phyloP scores from a whole-genome alignment of 805 yeast species.

The Zygoascus tannicola region DNA sequence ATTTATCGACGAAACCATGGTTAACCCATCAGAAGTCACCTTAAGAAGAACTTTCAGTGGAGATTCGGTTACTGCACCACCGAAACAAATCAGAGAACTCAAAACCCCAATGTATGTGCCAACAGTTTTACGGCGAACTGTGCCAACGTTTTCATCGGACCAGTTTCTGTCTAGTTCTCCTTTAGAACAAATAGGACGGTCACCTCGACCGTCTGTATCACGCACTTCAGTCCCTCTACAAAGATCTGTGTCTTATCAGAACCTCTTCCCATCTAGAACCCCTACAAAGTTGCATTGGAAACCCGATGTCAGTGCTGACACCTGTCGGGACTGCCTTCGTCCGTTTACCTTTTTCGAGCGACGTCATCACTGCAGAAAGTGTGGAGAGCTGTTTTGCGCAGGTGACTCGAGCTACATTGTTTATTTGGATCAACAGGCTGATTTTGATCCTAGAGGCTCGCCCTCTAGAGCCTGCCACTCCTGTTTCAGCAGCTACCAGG shows the following conservation, averaged over 20 bases:
- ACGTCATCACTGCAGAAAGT: conserved; percentile 75
- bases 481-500: conserved; percentile 49
- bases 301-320: conserved; percentile 53
- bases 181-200: background rate
- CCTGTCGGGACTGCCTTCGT: conserved; percentile 61
- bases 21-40: conserved; percentile 1
- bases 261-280: background rate
- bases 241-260: background rate
- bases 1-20: conserved; percentile 1
- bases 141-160: background rate
- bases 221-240: background rate
- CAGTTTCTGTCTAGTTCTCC: background rate
- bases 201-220: background rate
- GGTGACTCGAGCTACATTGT: conserved; percentile 52
- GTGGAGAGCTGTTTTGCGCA: conserved; percentile 74
- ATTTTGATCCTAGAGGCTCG: conserved; percentile 56
- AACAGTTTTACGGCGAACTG: conserved; percentile 62
- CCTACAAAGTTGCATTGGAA: conserved; percentile 36
- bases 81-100: conserved; percentile 70
- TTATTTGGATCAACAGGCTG: conserved; percentile 40
- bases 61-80: conserved; percentile 16
- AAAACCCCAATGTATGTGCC: conserved; percentile 85
- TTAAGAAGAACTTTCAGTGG: background rate
- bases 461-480: conserved; percentile 60
- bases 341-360: conserved; percentile 70